Evolutionary conservation across 768 basidiomycete species (phyloP).

Genomic region (Lepiota brunneoincarnata): DNA sequence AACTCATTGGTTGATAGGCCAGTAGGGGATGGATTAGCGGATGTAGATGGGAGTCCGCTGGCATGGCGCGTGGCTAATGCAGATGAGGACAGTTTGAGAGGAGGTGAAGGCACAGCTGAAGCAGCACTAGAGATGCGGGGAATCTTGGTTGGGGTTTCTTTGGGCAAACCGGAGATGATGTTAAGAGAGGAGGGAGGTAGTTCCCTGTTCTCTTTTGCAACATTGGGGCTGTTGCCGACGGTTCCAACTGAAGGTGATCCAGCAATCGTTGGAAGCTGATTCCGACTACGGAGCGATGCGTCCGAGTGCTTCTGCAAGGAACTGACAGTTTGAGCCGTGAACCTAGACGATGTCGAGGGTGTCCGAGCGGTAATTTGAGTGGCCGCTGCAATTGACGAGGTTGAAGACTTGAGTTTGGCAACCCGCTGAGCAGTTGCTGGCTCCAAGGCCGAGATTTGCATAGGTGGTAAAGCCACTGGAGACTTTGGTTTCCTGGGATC

Average conservation of each 20-base stretch:
- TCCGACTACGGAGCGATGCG: conserved; percentile 70
- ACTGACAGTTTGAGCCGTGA: conserved; percentile 80
- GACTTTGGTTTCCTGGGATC: conserved; percentile 75
- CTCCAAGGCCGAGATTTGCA: conserved; percentile 86
- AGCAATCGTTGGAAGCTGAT: conserved; percentile 85
- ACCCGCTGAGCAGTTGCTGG: conserved; percentile 81
- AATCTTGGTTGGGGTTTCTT: conserved; percentile 92
- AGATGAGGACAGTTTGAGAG: conserved; percentile 52
- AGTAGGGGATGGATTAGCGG: conserved; percentile 64
- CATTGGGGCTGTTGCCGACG: conserved; percentile 43
- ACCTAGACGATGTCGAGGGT: conserved; percentile 56
- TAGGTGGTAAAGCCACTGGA: conserved; percentile 76
- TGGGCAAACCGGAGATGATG: conserved; percentile 49
- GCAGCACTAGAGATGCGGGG: conserved; percentile 88
- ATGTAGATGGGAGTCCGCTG: conserved; percentile 54
- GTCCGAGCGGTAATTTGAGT: conserved; percentile 33
- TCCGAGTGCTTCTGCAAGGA: conserved; percentile 89
- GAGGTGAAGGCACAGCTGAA: conserved; percentile 72
- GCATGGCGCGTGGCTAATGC: conserved; percentile 56
- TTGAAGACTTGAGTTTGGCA: conserved; percentile 67
- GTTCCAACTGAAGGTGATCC: conserved; percentile 89
- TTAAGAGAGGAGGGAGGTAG: conserved; percentile 53
- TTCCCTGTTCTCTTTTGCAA: conserved; percentile 54
- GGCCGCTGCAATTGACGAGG: conserved; percentile 42
- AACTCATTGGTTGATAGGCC: conserved; percentile 65